Conservation (phyloP, 169 alveolate species). For the Ichthyophthirius multifiliis region DNA sequence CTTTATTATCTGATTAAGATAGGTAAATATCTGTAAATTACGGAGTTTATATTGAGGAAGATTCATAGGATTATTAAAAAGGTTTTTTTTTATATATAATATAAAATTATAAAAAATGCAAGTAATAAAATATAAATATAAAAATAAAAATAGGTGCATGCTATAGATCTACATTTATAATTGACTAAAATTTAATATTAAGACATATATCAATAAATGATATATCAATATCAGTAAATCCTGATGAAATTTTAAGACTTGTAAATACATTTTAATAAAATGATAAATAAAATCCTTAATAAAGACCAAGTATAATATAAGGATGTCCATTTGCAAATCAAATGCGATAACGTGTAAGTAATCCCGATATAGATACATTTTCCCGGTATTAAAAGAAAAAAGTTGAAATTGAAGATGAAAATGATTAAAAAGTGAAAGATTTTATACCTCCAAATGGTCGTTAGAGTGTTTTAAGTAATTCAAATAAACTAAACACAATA, state of each 20-base stretch:
- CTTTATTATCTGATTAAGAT: slow-evolving; percentile 92
- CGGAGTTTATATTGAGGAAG: slow-evolving; percentile 92
- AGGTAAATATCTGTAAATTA: slow-evolving; percentile 90
- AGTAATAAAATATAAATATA: too few relatives aligned
- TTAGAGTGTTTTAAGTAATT: background rate
- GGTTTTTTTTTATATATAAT: too few relatives aligned
- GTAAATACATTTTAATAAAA: background rate
- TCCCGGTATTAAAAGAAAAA: background rate
- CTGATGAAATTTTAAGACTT: background rate
- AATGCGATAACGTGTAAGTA: background rate
- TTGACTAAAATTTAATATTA: slow-evolving; percentile 95
- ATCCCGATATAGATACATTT: background rate
- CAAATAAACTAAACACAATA: background rate
- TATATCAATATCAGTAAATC: slow-evolving; percentile 6
- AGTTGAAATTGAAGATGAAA: background rate
- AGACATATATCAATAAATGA: slow-evolving; percentile 95
- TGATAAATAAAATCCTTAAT: background rate
- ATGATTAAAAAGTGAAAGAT: background rate
- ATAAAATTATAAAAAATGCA: background rate
- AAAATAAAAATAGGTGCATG: too few relatives aligned
- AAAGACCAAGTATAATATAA: background rate
- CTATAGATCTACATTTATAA: slow-evolving; percentile 96
- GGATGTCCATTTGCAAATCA: background rate
- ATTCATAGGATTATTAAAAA: too few relatives aligned
- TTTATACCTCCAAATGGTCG: too few relatives aligned